Conservation (phyloP, 768 basidiomycete genomes). For the Strobilomyces dryophilus region DNA sequence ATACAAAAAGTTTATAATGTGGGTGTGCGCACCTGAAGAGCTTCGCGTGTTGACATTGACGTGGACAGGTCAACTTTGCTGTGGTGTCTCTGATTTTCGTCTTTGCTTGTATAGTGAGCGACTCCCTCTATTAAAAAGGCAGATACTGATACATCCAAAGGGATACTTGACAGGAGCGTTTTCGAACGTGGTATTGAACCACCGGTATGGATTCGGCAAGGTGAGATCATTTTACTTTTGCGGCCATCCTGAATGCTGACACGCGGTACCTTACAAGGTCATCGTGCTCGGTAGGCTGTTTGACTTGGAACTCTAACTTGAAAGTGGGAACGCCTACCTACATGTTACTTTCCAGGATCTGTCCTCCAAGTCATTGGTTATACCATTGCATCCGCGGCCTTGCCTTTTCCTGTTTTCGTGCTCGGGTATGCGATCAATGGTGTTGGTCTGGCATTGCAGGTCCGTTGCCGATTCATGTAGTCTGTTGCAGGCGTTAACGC, state of each 20-base stretch:
- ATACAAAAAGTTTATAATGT: conserved; percentile 32
- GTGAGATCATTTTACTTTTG: conserved; percentile 5
- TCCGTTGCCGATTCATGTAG: conserved; percentile 12
- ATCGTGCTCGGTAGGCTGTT: conserved; percentile 23
- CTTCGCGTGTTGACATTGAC: not conserved
- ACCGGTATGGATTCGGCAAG: conserved; percentile 33
- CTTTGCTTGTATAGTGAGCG: conserved; percentile 34
- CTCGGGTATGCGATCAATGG: conserved; percentile 43
- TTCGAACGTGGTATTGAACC: conserved; percentile 27
- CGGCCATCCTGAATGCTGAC: conserved; percentile 1
- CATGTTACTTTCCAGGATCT: conserved; percentile 17
- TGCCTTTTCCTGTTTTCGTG: conserved; percentile 44
- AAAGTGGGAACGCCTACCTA: not conserved
- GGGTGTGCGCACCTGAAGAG: not conserved
- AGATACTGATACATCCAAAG: conserved; percentile 12
- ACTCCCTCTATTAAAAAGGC: not conserved
- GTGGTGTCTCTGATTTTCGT: conserved; percentile 43
- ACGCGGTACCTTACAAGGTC: conserved; percentile 10
- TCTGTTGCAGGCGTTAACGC: not conserved
- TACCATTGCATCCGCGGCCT: conserved; percentile 36
- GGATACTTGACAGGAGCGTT: conserved; percentile 33
- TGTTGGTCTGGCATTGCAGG: conserved; percentile 38
- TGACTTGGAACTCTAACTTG: not conserved
- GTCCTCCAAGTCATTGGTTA: conserved; percentile 30
- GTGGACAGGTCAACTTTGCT: conserved; percentile 33